Conservation (phyloP, 306 rosid species). For the Biancaea sappan region DNA sequence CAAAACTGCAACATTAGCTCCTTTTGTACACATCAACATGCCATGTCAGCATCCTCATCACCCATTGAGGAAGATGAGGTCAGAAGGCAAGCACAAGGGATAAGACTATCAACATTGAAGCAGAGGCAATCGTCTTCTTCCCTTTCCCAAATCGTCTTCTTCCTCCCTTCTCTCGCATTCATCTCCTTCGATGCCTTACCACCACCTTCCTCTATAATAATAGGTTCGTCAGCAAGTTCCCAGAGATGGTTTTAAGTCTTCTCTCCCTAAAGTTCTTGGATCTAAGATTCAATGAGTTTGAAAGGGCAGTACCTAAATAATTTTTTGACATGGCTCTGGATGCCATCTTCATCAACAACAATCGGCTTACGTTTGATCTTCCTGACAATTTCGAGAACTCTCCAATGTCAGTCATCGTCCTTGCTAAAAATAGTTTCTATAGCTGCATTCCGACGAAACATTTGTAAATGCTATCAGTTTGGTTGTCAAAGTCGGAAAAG, state of each 20-base stretch:
- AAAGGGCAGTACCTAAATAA: slow-evolving; percentile 78
- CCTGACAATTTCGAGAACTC: slow-evolving; percentile 93
- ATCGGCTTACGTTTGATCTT: slow-evolving; percentile 65
- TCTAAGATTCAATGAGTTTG: slow-evolving; percentile 94
- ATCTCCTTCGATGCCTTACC: too few relatives aligned
- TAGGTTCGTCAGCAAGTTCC: slow-evolving; percentile 82
- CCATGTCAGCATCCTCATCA: too few relatives aligned
- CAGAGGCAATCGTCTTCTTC: too few relatives aligned
- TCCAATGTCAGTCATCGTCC: slow-evolving; percentile 87
- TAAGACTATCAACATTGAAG: too few relatives aligned
- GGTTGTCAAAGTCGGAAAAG: too few relatives aligned
- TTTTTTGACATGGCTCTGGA: slow-evolving; percentile 85
- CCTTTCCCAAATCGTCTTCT: too few relatives aligned
- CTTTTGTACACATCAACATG: too few relatives aligned
- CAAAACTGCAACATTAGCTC: too few relatives aligned
- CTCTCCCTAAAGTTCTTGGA: slow-evolving; percentile 80
- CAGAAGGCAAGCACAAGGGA: too few relatives aligned
- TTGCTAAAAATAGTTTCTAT: slow-evolving; percentile 78
- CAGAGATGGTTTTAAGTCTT: slow-evolving; percentile 63
- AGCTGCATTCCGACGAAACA: slow-evolving; percentile 86
- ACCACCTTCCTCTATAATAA: slow-evolving; percentile 92
- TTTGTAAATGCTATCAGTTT: too few relatives aligned
- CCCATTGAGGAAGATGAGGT: too few relatives aligned
- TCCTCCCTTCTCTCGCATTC: too few relatives aligned
- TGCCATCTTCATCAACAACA: slow-evolving; percentile 85